Percentiles rank a stretch among this genome's conserved stretches.
phyloP scores from a whole-genome alignment of 768 basidiomycete species.

The Myochromella boudieri region DNA sequence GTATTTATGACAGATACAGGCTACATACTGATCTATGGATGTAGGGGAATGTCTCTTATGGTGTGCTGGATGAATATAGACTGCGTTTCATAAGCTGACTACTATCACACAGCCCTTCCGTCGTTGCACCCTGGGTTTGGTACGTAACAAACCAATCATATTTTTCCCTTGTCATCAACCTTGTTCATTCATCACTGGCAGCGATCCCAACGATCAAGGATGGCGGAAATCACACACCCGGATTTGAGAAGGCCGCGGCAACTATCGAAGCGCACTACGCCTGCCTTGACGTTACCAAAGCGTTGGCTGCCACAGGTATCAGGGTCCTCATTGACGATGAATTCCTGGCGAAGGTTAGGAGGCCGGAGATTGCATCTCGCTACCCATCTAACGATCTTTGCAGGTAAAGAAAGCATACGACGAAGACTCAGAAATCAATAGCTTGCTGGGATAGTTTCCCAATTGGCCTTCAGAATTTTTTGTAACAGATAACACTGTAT shows the following conservation, averaged over 20 bases:
- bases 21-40: neutral
- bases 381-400: neutral
- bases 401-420: constrained; percentile 52
- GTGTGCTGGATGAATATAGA: constrained; percentile 33
- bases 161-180: neutral
- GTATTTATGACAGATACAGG: neutral
- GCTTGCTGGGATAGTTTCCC: no score
- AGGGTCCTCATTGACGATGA: constrained; percentile 66
- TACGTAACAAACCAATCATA: constrained; percentile 22
- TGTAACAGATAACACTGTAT: no score
- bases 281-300: constrained; percentile 66
- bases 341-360: constrained; percentile 42
- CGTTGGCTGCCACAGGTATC: constrained; percentile 68
- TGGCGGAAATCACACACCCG: constrained; percentile 79
- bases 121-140: constrained; percentile 75
- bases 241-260: constrained; percentile 63
- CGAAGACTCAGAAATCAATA: constrained; percentile 32
- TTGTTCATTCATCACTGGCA: constrained; percentile 20
- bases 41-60: constrained; percentile 76
- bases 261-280: constrained; percentile 63
- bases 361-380: neutral
- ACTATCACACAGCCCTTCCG: constrained; percentile 45
- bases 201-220: constrained; percentile 73
- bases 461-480: no score
- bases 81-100: neutral